A percentile compares a stretch with the other conserved stretches of the same genome.
These are phyloP conservation scores for Phyllosticta paracitricarpa DNA, from an alignment of 2,329 filamentous ascomycete genomes.

Conservation along the genomic window DNA sequence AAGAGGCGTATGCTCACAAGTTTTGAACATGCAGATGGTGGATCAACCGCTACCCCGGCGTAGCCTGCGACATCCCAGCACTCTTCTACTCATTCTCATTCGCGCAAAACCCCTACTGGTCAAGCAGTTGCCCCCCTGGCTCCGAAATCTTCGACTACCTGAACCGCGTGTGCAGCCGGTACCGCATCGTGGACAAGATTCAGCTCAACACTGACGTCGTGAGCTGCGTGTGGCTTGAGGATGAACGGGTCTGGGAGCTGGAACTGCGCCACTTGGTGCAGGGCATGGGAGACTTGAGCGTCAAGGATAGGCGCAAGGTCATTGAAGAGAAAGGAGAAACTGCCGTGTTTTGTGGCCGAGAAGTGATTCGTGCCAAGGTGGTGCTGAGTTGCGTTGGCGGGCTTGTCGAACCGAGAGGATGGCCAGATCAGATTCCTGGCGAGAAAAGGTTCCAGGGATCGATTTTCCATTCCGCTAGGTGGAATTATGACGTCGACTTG, in stretches of 20 bases:
- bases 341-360: conserved; percentile 41
- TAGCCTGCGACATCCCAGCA: conserved; percentile 49
- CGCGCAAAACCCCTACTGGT: conserved; percentile 43
- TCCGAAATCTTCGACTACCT: conserved; percentile 44
- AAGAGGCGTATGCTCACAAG: not conserved
- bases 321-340: conserved; percentile 34
- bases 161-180: conserved; percentile 43
- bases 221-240: conserved; percentile 34
- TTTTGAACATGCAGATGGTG: conserved; percentile 37
- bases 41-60: conserved; percentile 48
- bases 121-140: conserved; percentile 38
- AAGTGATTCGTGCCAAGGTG: conserved; percentile 45
- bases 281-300: conserved; percentile 45
- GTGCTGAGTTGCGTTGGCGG: conserved; percentile 46
- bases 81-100: conserved; percentile 49
- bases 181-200: conserved; percentile 46
- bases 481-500: conserved; percentile 44
- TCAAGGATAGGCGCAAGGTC: conserved; percentile 36
- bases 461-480: conserved; percentile 49
- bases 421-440: conserved; percentile 42
- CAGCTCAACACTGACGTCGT: conserved; percentile 49
- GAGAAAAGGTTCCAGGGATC: conserved; percentile 44
- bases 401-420: conserved; percentile 44
- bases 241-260: conserved; percentile 46
- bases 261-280: conserved; percentile 40